phyloP scores from a whole-genome alignment of 1,284 basidiomycete species.

The Puccinia polysora region DNA sequence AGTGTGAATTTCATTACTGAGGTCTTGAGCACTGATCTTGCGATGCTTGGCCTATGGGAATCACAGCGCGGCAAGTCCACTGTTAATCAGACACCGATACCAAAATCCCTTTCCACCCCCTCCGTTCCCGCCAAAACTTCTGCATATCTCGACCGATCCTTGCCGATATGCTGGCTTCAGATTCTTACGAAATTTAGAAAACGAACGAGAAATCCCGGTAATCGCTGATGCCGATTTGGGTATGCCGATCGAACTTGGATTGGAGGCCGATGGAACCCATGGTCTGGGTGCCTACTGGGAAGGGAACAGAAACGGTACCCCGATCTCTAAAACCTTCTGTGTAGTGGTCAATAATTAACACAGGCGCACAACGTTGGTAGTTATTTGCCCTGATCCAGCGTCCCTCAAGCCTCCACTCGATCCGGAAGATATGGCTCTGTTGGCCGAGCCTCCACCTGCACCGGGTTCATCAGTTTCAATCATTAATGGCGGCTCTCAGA shows the following conservation, averaged over 20 bases:
- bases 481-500: slow-evolving; percentile 26
- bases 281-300: slow-evolving; percentile 63
- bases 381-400: slow-evolving; percentile 14
- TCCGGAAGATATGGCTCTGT: slow-evolving; percentile 66
- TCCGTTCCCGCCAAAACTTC: slow-evolving; percentile 86
- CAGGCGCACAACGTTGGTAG: slow-evolving; percentile 52
- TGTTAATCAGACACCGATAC: slow-evolving; percentile 84
- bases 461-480: slow-evolving; percentile 30
- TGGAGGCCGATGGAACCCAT: slow-evolving; percentile 60
- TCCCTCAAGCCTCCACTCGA: slow-evolving; percentile 61
- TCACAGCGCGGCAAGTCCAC: slow-evolving; percentile 47
- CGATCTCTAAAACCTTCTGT: not conserved
- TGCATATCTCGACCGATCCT: slow-evolving; percentile 79
- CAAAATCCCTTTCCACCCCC: slow-evolving; percentile 85
- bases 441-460: slow-evolving; percentile 58
- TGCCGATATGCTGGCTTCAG: slow-evolving; percentile 76
- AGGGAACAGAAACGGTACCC: slow-evolving; percentile 56
- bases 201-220: slow-evolving; percentile 78
- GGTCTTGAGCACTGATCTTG: too few relatives aligned
- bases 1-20: too few relatives aligned
- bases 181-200: slow-evolving; percentile 72
- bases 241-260: slow-evolving; percentile 81
- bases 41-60: not conserved
- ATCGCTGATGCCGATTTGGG: slow-evolving; percentile 88
- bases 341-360: slow-evolving; percentile 61